These are phyloP conservation scores for Coemansia sp. DNA, from an alignment of 192 early-diverging fungal genomes.

Conservation along the genomic window DNA sequence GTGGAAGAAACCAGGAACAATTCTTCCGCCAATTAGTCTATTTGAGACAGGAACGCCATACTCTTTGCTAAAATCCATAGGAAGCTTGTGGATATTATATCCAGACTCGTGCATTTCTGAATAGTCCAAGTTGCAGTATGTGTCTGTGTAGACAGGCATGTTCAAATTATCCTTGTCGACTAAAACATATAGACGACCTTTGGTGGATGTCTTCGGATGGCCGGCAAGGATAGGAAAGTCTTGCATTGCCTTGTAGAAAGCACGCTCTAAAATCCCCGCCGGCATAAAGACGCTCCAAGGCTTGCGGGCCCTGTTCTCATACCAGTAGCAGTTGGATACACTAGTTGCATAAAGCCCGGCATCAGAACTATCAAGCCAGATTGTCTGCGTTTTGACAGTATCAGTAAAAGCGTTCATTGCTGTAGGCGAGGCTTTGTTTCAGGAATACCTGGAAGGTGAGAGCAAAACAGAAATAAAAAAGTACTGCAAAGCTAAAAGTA, in stretches of 20 bases:
- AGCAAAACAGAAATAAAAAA: no score
- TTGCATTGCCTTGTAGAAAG: constrained; percentile 17
- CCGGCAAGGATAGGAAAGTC: constrained; percentile 32
- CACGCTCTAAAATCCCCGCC: neutral
- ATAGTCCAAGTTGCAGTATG: constrained; percentile 10
- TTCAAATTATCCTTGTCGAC: constrained; percentile 23
- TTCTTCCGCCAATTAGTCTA: neutral
- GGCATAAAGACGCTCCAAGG: constrained; percentile 17
- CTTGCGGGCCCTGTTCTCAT: neutral
- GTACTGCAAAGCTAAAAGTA: no score
- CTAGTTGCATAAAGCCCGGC: neutral
- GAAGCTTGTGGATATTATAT: constrained; percentile 10
- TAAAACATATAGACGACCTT: constrained; percentile 3
- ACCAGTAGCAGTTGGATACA: constrained; percentile 16
- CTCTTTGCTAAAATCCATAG: neutral
- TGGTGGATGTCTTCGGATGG: neutral
- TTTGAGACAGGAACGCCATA: neutral
- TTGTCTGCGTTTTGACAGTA: constrained; percentile 6
- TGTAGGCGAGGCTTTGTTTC: no score
- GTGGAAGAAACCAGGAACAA: constrained; percentile 12
- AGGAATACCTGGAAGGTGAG: no score
- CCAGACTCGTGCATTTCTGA: neutral
- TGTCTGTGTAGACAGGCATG: constrained; percentile 27
- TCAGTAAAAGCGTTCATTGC: constrained; percentile 3
- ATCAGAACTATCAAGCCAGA: constrained; percentile 13